Conservation (phyloP, 2,329 filamentous ascomycete species). For the Phialophora macrospora region DNA sequence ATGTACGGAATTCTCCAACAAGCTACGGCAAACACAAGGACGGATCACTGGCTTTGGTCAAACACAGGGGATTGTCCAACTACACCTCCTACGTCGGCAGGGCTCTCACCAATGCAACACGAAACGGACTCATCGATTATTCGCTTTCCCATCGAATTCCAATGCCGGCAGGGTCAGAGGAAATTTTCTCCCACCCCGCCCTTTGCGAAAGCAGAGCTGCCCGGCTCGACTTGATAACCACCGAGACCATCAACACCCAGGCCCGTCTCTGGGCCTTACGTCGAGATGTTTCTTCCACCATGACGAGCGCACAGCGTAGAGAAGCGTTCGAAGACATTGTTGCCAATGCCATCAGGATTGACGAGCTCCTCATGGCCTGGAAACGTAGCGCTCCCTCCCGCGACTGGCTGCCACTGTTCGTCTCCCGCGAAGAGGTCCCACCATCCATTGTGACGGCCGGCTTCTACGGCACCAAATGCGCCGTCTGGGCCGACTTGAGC, state of each 20-base stretch:
- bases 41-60: slow-evolving; percentile 38
- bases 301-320: neutral
- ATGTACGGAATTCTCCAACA: slow-evolving; percentile 15
- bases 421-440: slow-evolving; percentile 32
- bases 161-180: slow-evolving; percentile 29
- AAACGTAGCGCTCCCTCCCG: slow-evolving; percentile 25
- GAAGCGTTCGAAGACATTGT: slow-evolving; percentile 23
- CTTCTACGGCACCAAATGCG: slow-evolving; percentile 36
- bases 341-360: slow-evolving; percentile 31
- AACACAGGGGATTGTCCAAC: slow-evolving; percentile 32
- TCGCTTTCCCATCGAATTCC: slow-evolving; percentile 24
- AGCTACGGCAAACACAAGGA: slow-evolving; percentile 35
- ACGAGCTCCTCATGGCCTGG: slow-evolving; percentile 33
- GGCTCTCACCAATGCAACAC: slow-evolving; percentile 29
- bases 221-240: slow-evolving; percentile 31
- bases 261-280: slow-evolving; percentile 26
- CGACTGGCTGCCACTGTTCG: slow-evolving; percentile 31
- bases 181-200: slow-evolving; percentile 32
- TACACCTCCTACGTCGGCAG: slow-evolving; percentile 24
- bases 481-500: slow-evolving; percentile 34
- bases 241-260: slow-evolving; percentile 29
- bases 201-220: slow-evolving; percentile 19
- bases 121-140: slow-evolving; percentile 31
- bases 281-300: neutral
- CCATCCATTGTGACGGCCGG: slow-evolving; percentile 35